A percentile compares a stretch with the other conserved stretches of the same genome.
phyloP scores from a whole-genome alignment of 495 filamentous ascomycete genomes.

The Xylaria longipes region DNA sequence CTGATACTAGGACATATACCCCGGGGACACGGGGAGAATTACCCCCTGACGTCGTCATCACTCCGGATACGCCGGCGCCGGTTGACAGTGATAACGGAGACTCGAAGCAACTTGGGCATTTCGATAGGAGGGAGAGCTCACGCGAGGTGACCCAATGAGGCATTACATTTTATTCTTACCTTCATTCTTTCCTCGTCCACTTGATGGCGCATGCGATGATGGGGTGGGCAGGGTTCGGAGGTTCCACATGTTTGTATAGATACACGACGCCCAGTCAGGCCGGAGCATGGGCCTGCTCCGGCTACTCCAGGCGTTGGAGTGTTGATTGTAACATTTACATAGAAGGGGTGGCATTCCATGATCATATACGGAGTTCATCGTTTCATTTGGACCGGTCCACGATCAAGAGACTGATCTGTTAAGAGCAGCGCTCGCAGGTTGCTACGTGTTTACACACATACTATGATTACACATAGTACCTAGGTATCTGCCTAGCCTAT shows the following conservation, averaged over 20 bases:
- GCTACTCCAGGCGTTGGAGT: conserved; percentile 16
- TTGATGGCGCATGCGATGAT: background rate
- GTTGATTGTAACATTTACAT: conserved; percentile 17
- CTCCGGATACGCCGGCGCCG: conserved; percentile 47
- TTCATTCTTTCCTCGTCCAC: conserved; percentile 7
- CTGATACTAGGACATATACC: background rate
- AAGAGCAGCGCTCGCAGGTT: background rate
- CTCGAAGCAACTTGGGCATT: conserved; percentile 48
- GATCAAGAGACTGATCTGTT: background rate
- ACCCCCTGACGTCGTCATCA: conserved; percentile 47
- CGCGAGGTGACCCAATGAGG: conserved; percentile 45
- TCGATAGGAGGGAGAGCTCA: conserved; percentile 37
- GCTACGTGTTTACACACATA: background rate
- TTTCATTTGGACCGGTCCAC: background rate
- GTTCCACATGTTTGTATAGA: conserved; percentile 36
- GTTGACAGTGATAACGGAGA: conserved; percentile 36
- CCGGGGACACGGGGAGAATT: background rate
- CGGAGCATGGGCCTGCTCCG: conserved; percentile 4
- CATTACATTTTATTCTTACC: background rate
- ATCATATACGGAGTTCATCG: conserved; percentile 17
- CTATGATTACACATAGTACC: background rate
- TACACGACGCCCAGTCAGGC: conserved; percentile 31
- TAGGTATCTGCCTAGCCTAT: background rate
- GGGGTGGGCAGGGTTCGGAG: background rate
- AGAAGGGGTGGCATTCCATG: conserved; percentile 18